phyloP scores from a whole-genome alignment of 2,329 filamentous ascomycete species.

The Pseudopithomyces maydicus region DNA sequence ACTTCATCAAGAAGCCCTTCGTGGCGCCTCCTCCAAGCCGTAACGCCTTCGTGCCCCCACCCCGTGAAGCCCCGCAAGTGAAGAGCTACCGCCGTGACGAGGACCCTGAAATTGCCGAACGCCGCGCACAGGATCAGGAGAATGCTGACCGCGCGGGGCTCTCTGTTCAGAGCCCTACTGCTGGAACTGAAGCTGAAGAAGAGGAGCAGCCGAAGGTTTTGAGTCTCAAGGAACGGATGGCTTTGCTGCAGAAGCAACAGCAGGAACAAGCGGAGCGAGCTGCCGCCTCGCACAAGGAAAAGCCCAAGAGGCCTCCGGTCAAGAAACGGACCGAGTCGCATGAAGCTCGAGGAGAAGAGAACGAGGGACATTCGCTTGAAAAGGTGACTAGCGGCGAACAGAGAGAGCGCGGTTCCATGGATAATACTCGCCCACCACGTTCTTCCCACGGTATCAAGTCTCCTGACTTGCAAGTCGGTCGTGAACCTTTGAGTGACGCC shows the following conservation, averaged over 20 bases:
- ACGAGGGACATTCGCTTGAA: constrained; percentile 45
- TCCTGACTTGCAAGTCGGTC: constrained; percentile 49
- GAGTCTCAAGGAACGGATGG: constrained; percentile 93
- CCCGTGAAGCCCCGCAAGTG: constrained; percentile 70
- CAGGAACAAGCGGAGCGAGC: constrained; percentile 84
- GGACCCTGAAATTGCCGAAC: constrained; percentile 69
- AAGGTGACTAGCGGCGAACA: constrained; percentile 41
- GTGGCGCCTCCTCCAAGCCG: constrained; percentile 93
- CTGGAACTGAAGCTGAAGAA: constrained; percentile 59
- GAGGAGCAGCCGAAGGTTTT: constrained; percentile 90
- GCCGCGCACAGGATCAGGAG: constrained; percentile 68
- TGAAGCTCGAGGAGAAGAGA: constrained; percentile 35
- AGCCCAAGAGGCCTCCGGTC: constrained; percentile 72
- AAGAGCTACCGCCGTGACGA: constrained; percentile 88
- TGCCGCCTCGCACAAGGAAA: constrained; percentile 78
- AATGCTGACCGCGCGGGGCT: constrained; percentile 72
- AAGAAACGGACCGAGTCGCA: constrained; percentile 66
- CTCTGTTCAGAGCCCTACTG: constrained; percentile 43
- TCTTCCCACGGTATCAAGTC: constrained; percentile 46
- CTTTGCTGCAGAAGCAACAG: constrained; percentile 90
- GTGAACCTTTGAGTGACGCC: constrained; percentile 63
- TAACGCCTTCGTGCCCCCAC: constrained; percentile 84
- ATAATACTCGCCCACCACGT: constrained; percentile 46
- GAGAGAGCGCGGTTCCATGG: constrained; percentile 45
- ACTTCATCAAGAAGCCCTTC: constrained; percentile 95